phyloP scores from a whole-genome alignment of 768 basidiomycete species.

The Mycena belliarum region DNA sequence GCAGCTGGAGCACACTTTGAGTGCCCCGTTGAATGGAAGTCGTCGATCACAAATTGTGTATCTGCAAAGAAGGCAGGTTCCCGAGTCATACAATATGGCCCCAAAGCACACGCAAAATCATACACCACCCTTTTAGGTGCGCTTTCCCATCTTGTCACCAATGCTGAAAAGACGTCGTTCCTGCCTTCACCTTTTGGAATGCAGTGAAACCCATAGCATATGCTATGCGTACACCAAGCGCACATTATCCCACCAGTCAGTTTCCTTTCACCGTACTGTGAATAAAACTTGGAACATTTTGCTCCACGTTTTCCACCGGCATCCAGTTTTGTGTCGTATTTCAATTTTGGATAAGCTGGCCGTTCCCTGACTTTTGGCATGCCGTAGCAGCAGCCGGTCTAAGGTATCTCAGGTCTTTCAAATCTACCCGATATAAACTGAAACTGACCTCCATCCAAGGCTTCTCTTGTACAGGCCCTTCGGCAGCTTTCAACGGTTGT shows the following conservation, averaged over 20 bases:
- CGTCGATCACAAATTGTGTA: constrained; percentile 20
- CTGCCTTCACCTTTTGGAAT: constrained; percentile 20
- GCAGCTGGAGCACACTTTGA: constrained; percentile 17
- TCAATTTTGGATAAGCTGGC: constrained; percentile 15
- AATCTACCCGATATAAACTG: no score
- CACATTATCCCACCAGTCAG: constrained; percentile 26
- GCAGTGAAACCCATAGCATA: constrained; percentile 26
- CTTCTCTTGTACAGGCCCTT: background rate
- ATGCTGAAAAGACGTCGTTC: constrained; percentile 23
- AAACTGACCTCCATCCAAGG: background rate
- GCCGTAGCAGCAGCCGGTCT: constrained; percentile 23
- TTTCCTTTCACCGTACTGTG: constrained; percentile 15
- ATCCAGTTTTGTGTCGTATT: constrained; percentile 6
- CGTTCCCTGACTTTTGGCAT: constrained; percentile 20
- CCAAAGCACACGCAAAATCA: constrained; percentile 23
- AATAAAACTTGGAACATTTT: constrained; percentile 26
- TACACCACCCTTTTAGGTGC: constrained; percentile 19
- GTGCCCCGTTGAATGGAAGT: constrained; percentile 21
- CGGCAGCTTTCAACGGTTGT: background rate
- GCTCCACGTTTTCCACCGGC: constrained; percentile 8
- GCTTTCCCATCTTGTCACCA: constrained; percentile 9
- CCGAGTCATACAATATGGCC: constrained; percentile 22
- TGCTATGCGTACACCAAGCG: constrained; percentile 26
- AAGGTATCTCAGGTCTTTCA: background rate
- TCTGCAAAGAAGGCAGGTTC: constrained; percentile 21